phyloP scores from a whole-genome alignment of 768 basidiomycete genomes.

The Rhizopogon rudus region DNA sequence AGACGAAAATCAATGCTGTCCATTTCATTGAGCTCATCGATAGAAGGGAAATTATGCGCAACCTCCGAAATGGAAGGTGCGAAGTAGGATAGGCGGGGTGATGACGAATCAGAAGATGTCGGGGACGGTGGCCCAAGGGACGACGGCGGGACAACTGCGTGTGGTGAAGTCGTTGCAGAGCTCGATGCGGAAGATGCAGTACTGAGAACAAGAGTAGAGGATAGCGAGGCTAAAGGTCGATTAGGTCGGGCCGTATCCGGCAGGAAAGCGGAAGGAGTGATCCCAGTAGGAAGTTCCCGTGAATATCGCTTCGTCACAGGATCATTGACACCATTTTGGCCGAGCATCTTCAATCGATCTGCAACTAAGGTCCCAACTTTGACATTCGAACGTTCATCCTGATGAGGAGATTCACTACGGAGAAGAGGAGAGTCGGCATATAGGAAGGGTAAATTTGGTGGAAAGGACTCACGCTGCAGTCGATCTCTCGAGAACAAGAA shows the following conservation, averaged over 20 bases:
- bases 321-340: conserved; percentile 65
- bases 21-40: conserved; percentile 68
- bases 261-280: conserved; percentile 26
- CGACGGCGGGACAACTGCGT: conserved; percentile 64
- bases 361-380: conserved; percentile 68
- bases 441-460: neutral
- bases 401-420: conserved; percentile 9
- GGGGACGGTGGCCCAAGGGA: conserved; percentile 76
- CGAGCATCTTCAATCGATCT: conserved; percentile 73
- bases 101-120: conserved; percentile 62
- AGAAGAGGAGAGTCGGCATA: conserved; percentile 8
- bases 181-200: conserved; percentile 20
- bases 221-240: conserved; percentile 34
- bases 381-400: conserved; percentile 27
- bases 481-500: conserved; percentile 42
- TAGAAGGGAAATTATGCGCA: conserved; percentile 65
- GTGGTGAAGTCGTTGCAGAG: conserved; percentile 42
- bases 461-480: conserved; percentile 22
- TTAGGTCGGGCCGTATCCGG: conserved; percentile 28
- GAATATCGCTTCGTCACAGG: conserved; percentile 54
- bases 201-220: conserved; percentile 9
- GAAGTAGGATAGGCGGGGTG: conserved; percentile 37
- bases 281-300: conserved; percentile 39
- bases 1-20: conserved; percentile 34
- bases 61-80: conserved; percentile 48